Evolutionary conservation across 352 stramenopile genomes (phyloP), one percentile per base, ranked within the genome.

Genomic region (Phytopythium helicoides): DNA sequence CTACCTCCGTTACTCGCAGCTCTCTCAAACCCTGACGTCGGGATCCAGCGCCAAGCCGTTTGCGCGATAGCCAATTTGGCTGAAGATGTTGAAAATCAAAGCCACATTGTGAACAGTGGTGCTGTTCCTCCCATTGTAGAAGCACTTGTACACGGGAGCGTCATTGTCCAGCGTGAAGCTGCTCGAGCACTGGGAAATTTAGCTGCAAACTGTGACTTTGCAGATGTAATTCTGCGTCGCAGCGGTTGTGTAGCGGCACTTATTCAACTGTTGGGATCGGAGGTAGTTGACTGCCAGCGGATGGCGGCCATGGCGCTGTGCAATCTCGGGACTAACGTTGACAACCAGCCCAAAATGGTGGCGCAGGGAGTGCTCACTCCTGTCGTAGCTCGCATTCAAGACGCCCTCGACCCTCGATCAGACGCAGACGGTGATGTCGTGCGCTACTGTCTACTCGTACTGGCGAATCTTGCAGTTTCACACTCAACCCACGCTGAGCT

Each of bases 271-370:
- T 70, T 98, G 10, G 74, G 82, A 11, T 96, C 76, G 48, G 85
- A 96, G 59, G 87, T 97, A 18, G 71, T 96, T 21, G 83, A 97
- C 47, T 98, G 90, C 56, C 89, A 98, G 62, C 79, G 95, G 38
- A 98, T 98, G 94, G 89, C 90, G 5, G 83, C 90, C 34, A 98
- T 99, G 94, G 92, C 94, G 34, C 64, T 99, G 25, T 97, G 86
- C 47, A 99, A 98, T 55, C 59, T 98, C 18, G 92, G 81, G 19
- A 97, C 89, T 19, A 98, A 98, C 64, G 69, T 98, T 1, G 95
- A 96, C 37, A 97, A 97, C 56, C 93, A 98, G 56, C 62, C 76
- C 1, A 92, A 97, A 60, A 86, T 99, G 68, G 64, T 98, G 6
- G 61, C 65, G 11, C 65, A 81, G 35, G 89, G 88, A 16, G 84